Base-by-base conservation (phyloP, 106 monocot genomes). In the Dactylorhiza incarnata region DNA sequence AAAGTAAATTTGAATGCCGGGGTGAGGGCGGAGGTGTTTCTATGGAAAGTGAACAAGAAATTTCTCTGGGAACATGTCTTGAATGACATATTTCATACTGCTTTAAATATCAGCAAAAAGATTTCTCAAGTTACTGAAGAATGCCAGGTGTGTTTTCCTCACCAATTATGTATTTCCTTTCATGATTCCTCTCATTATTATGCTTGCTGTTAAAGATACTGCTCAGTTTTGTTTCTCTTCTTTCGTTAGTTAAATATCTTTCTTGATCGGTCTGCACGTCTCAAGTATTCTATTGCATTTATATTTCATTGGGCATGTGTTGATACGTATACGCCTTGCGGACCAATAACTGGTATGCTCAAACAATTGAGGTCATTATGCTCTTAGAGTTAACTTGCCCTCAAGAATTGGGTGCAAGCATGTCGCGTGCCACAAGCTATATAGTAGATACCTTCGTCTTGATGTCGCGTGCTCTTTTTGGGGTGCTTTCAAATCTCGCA, bases 31-130 rank as follows among this genome's bases (percentile, higher is more conserved):
- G 20, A 62, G 10, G 53, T 48, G 56, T 94, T 83, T 70, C 65
- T 93, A 13, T 99, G 97, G 94, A 88, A 80, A 84, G 87, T 91
- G 70, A 84, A 94, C 19, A 86, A 73, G 72, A 63, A 56, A 54
- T 12, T 65, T 11, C 66, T 86, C 25, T 81, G 74, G 82, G 80
- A 88, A 48, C 76, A 81, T 66, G 45, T 88, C n/a, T 74, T 94
- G 9, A 78, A 99, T 80, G 83, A 94, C 74, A 85, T 94, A 78
- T 89, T 86, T 67, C 94, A 89, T 82, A 87, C 86, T 73, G 89
- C 89, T 48, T 79, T 86, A 73, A 97, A 97, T 89, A 75, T 97
- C 72, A 91, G 78, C 14, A 83, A 77, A 75, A 86, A 86, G 77
- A 84, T 91, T 67, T 74, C 82, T 77, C 66, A 89, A 72, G 23